Conservation (phyloP, 805 yeast genomes). For the Zygotorulaspora florentina region DNA sequence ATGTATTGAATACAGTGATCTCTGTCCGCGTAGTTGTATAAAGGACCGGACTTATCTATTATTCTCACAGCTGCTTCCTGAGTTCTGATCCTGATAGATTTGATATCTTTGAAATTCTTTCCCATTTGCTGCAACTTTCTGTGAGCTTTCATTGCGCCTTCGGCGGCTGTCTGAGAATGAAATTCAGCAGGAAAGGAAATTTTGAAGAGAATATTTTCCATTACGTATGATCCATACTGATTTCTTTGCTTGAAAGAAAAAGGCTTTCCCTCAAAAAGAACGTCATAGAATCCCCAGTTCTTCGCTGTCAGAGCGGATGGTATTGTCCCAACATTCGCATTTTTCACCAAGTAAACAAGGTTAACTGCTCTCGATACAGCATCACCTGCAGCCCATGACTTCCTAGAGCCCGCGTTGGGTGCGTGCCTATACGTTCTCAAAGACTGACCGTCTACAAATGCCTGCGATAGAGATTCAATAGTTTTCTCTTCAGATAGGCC, state of each 20-base stretch:
- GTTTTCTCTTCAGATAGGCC: conserved; percentile 50
- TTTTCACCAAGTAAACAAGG: conserved; percentile 48
- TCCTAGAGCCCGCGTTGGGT: conserved; percentile 59
- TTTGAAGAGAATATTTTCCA: conserved; percentile 60
- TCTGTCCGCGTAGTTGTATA: conserved; percentile 60
- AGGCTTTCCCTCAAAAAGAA: conserved; percentile 48
- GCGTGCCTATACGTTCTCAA: conserved; percentile 61
- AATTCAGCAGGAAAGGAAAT: conserved; percentile 64
- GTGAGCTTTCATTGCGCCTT: conserved; percentile 49
- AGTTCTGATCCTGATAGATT: conserved; percentile 47
- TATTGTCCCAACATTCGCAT: conserved; percentile 50
- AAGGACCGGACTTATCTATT: conserved; percentile 56
- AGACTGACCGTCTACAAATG: conserved; percentile 57
- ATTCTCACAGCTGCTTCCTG: conserved; percentile 60
- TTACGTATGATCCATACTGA: conserved; percentile 51
- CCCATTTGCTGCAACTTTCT: conserved; percentile 37
- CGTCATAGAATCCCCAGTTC: conserved; percentile 64
- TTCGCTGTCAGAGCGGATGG: conserved; percentile 55
- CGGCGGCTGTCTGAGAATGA: conserved; percentile 63
- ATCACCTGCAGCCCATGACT: conserved; percentile 68
- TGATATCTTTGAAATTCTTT: conserved; percentile 47
- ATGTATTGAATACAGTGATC: conserved; percentile 64
- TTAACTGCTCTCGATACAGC: conserved; percentile 57
- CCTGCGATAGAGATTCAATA: conserved; percentile 52
- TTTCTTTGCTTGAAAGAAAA: conserved; percentile 47